Base-by-base conservation (phyloP, 345 rosid species). In the Acer yangbiense region DNA sequence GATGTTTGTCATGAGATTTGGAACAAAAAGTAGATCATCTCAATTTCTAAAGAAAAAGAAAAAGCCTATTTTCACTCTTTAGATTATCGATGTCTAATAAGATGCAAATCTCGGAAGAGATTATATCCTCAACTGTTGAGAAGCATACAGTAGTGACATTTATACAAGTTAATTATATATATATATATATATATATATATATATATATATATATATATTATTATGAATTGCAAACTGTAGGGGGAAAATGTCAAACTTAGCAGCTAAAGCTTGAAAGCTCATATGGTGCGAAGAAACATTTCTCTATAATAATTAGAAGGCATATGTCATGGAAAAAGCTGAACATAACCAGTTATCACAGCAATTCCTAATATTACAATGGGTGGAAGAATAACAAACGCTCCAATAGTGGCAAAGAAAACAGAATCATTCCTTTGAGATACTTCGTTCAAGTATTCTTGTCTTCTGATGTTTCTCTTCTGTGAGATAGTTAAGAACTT, bases 391-490 rank as follows among this genome's bases (percentile, higher is more conserved):
- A 95, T 54, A 1, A 93, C 90, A 79, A 95, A 93, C 25, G 95
- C 98, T 14, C 95, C 99, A 10, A 95, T 84, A 7, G 97, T 92
- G 67, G 99, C 93, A 50, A 93, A 93, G 92, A 95, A 92, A 80
- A 83, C 87, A 1, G 96, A 88, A 79, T 95, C 98, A 63, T 95
- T 93, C 87, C 98, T 95, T 76, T 69, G 89, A 75, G 99, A 93
- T 18, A 92, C 99, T 77, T 95, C 94, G 9, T 87, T 61, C 69
- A 95, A 83, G 79, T 93, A 90, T 29, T 89, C 79, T 83, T 95
- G 98, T 71, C 99, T 91, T 84, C 67, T 92, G 39, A 95, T 93
- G 82, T 95, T 95, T 80, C 99, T 90, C 91, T 91, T 95, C 89
- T 95, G 98, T 44, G 98, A 93, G 80, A 77, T 76, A 41, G 98